These are phyloP conservation scores for Stentor roeselii DNA, from an alignment of 73 alveolate genomes.

Conservation along the genomic window DNA sequence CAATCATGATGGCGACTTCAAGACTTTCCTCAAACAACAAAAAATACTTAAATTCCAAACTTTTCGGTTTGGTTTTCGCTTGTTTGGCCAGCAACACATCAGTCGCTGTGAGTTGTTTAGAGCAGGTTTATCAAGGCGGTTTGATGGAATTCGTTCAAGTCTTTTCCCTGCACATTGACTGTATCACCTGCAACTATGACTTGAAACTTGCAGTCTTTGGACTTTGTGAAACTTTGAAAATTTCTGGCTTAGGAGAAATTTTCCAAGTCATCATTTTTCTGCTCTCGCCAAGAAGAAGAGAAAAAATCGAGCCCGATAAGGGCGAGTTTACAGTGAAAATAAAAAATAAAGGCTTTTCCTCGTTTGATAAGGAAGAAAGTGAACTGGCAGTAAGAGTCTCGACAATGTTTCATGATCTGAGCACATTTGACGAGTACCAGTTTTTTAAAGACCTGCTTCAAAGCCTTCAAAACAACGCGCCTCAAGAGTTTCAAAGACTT, in stretches of 20 bases:
- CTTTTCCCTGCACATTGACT: background rate
- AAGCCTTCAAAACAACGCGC: background rate
- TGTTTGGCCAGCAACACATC: background rate
- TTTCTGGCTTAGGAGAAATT: too few relatives aligned
- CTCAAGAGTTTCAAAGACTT: background rate
- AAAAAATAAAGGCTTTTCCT: background rate
- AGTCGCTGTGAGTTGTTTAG: background rate
- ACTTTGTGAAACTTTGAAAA: background rate
- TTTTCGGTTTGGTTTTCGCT: background rate
- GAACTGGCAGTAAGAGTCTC: background rate
- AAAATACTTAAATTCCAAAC: background rate
- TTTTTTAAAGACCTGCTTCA: background rate
- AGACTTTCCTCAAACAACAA: background rate
- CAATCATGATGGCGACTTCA: background rate
- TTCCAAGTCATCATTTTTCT: too few relatives aligned
- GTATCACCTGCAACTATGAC: background rate
- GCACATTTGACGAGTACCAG: background rate
- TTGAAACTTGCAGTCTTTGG: background rate
- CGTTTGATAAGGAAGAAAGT: background rate
- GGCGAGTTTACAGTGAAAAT: background rate
- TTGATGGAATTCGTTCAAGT: background rate
- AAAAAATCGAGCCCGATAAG: background rate
- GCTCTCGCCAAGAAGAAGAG: too few relatives aligned
- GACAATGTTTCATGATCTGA: background rate
- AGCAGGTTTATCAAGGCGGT: background rate